Base-by-base conservation (phyloP, 306 rosid genomes). In the Lathyrus aphaca region DNA sequence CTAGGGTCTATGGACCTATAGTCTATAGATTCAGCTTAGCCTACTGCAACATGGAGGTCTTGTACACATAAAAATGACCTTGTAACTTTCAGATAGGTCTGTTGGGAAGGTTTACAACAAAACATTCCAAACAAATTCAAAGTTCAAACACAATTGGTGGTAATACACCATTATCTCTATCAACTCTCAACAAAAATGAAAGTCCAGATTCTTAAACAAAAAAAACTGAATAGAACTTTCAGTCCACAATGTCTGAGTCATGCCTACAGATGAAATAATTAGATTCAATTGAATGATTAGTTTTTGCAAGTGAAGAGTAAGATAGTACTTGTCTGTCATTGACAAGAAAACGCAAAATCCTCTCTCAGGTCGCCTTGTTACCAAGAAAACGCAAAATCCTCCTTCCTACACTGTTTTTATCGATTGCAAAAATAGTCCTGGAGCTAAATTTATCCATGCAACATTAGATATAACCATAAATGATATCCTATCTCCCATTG, bases 241-340 rank as follows among this genome's bases (percentile, higher is more conserved):
- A 63, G 51, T 19, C 56, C 68, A 55, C 13, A 55, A 14, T 21
- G 29, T 35, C 68, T 56, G 69, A 66, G 39, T 57, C 43, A 72
- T 39, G 57, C 64, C 53, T 46, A 37, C 13, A 44, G 37, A 46
- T 44, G 19, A 44, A 59, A 61, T 17, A 71, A 55, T 58, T 49
- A 3, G 27, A 67, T 66, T 58, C 29, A 58, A 57, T 65, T 58
- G 21, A 59, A 66, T 42, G 60, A 67, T 40, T 51, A 51, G 54
- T 68, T 23, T 38, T 43, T 73, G 37, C 44, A 57, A 61, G 58
- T 40, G 61, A 78, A 50, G 8, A 21, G 39, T 49, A 55, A 67
- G 71, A 67, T 65, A 73, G 27, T 65, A 85, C 97, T 84, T 83
- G 79, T 97, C 99, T 95, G 76, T 91, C 97, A 79, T 95, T 84